phyloP scores from a whole-genome alignment of 805 yeast genomes.

The Zygosaccharomyces pseudorouxii region DNA sequence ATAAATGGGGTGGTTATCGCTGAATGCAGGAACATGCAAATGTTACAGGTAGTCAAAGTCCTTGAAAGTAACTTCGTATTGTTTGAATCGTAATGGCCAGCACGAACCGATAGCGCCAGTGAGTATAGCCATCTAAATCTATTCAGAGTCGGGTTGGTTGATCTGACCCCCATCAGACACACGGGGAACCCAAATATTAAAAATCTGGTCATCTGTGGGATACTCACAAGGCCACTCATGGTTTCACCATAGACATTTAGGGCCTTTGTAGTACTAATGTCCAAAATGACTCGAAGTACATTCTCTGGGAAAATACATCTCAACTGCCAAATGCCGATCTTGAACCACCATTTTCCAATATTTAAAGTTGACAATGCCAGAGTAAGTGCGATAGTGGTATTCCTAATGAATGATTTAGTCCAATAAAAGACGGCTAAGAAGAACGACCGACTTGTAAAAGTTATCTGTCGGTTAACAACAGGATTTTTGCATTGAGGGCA shows the following conservation, averaged over 20 bases:
- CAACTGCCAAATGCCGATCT: conserved; percentile 28
- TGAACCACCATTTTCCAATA: conserved; percentile 20
- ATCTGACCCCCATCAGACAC: conserved; percentile 12
- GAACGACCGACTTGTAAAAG: conserved; percentile 10
- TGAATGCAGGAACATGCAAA: conserved; percentile 8
- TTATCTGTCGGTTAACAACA: conserved; percentile 7
- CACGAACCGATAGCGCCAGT: conserved; percentile 11
- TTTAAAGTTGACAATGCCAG: conserved; percentile 14
- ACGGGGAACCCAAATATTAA: conserved; percentile 24
- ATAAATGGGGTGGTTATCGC: conserved; percentile 11
- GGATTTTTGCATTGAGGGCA: conserved; percentile 25
- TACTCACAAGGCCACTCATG: conserved; percentile 19
- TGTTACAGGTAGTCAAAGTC: conserved; percentile 6
- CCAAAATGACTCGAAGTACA: conserved; percentile 20
- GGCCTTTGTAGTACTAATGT: conserved; percentile 28
- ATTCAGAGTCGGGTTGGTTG: conserved; percentile 5
- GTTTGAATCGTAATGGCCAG: conserved; percentile 7
- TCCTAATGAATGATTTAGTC: conserved; percentile 8
- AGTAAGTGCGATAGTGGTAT: conserved; percentile 8
- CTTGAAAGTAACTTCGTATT: conserved; percentile 3
- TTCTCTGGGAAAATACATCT: conserved; percentile 28
- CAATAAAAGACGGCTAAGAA: conserved; percentile 2
- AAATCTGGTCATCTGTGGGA: conserved; percentile 17
- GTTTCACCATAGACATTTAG: conserved; percentile 27
- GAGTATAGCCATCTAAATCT: conserved; percentile 20